These are phyloP conservation scores for Euphrasia arctica DNA, from an alignment of 305 asterid genomes.

Conservation along the genomic window DNA sequence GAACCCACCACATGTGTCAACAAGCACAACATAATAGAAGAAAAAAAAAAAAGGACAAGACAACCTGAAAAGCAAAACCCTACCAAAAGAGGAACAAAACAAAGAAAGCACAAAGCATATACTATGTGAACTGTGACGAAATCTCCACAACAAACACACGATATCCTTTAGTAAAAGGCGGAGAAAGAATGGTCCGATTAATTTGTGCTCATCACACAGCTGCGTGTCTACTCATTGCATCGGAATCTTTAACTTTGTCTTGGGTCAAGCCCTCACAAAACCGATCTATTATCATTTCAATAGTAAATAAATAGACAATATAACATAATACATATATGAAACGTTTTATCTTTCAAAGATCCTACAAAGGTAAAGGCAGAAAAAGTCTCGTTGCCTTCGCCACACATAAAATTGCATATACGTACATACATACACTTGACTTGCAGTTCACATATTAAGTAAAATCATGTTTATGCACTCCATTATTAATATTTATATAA, in stretches of 20 bases:
- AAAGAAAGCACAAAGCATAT: background rate
- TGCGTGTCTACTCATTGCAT: background rate
- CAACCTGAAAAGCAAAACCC: background rate
- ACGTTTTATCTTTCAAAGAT: background rate
- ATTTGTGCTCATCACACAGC: slow-evolving; percentile 27
- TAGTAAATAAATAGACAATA: background rate
- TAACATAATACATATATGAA: background rate
- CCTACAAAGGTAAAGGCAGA: background rate
- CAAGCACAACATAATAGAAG: background rate
- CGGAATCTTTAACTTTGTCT: background rate
- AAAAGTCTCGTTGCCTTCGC: background rate
- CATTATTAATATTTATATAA: slow-evolving; percentile 15
- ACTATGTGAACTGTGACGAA: background rate
- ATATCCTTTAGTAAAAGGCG: slow-evolving; percentile 30
- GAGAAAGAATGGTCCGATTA: slow-evolving; percentile 37
- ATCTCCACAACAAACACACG: slow-evolving; percentile 10
- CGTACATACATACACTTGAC: slow-evolving; percentile 9
- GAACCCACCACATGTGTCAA: background rate
- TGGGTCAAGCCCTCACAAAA: background rate
- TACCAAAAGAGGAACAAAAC: background rate
- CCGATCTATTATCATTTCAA: background rate
- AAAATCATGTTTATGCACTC: slow-evolving; percentile 12
- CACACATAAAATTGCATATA: background rate
- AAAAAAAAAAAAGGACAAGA: background rate
- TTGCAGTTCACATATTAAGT: background rate